phyloP scores from a whole-genome alignment of 2,329 filamentous ascomycete genomes.

The Hypoxylon rubiginosum region DNA sequence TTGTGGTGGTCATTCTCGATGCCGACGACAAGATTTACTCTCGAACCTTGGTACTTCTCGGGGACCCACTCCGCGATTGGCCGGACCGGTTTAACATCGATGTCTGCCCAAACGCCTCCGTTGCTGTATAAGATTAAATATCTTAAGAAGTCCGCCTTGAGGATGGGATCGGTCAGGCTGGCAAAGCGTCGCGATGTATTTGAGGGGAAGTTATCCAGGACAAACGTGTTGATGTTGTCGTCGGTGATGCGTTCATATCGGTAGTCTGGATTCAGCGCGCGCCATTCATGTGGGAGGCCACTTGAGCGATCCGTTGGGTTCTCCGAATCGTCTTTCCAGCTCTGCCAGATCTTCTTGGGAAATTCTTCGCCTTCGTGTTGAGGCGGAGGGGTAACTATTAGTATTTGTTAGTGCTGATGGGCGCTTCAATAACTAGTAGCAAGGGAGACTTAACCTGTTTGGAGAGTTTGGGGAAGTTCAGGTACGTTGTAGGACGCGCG shows the following conservation, averaged over 20 bases:
- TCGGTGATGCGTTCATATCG: conserved; percentile 51
- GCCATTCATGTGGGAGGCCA: conserved; percentile 49
- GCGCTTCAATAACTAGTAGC: background rate
- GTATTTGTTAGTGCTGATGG: background rate
- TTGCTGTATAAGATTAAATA: conserved; percentile 74
- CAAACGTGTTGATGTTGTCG: conserved; percentile 54
- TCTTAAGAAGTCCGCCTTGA: conserved; percentile 72
- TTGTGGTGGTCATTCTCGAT: conserved; percentile 74
- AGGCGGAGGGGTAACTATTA: background rate
- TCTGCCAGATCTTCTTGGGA: conserved; percentile 52
- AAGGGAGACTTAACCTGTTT: background rate
- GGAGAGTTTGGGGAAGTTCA: no score
- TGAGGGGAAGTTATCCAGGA: conserved; percentile 75
- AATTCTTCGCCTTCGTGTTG: conserved; percentile 11
- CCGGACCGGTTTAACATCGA: conserved; percentile 76
- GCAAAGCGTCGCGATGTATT: conserved; percentile 65
- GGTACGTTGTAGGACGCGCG: background rate
- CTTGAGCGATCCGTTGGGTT: conserved; percentile 47
- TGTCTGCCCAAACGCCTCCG: conserved; percentile 78
- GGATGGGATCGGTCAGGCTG: conserved; percentile 62
- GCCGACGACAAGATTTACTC: conserved; percentile 75
- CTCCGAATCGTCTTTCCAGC: conserved; percentile 50
- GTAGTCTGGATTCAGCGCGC: conserved; percentile 45
- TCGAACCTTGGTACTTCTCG: conserved; percentile 66
- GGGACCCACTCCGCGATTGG: conserved; percentile 77